Evolutionary conservation across 331 rosid species (phyloP), one percentile per base, ranked within the genome.

Genomic region (Malus hybrid): DNA sequence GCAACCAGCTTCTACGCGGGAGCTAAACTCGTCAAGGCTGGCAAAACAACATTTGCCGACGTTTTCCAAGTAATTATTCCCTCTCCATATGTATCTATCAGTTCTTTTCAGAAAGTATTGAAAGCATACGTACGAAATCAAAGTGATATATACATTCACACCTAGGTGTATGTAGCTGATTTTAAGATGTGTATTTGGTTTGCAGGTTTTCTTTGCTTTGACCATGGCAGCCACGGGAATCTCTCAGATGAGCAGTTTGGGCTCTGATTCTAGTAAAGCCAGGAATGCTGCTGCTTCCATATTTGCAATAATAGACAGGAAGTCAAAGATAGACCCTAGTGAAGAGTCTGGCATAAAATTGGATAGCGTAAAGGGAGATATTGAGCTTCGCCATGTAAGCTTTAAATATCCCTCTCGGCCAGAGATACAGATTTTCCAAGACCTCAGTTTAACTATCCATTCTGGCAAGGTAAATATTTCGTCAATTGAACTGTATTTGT

Each of bases 131-230:
- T 33, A 33, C 36, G 36, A 33, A 33, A 33, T 33, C 7, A 33
- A 33, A 5, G 36, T 33, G 36, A 33, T 6, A 33, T 34, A 34
- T 36, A 36, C 10, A 36, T 36, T 36, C 42, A 50, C 20, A 44
- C 33, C 31, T 5, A 44, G 2, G 22, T 15, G 9, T 69, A 4
- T 24, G 57, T 60, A 1, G 14, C 27, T 20, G 9, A 50, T 20
- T 29, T 11, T 13, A 18, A 10, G 2, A 46, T 62, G 31, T 20
- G n/a, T 33, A n/a, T 56, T 28, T 80, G 67, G 57, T 67, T 78
- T 82, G 84, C 80, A 93, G 98, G 98, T 93, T 50, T 90, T 93
- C 89, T 87, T 89, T 70, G 92, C 97, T 76, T 85, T 91, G 83
- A 89, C 91, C 10, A 86, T 91, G 90, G 86, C 97, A 46, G 89